Evolutionary conservation across 1,284 basidiomycete species (phyloP), one percentile per base, ranked within the genome.

Genomic region (Apiotrichum gamsii): DNA sequence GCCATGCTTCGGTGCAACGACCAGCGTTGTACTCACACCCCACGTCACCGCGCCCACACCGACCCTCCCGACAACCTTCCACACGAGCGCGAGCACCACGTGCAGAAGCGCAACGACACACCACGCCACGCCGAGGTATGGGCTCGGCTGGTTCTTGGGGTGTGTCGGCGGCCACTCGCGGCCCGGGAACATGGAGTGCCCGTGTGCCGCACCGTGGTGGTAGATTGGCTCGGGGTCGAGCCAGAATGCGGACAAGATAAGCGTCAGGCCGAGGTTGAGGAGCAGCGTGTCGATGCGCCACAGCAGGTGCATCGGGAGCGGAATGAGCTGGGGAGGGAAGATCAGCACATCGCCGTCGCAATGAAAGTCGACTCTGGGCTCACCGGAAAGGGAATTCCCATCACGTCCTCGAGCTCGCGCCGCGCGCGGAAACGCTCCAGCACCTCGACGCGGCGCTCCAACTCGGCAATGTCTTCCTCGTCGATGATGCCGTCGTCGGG

Each of bases 261-360:
- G 58, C n/a, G 72, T 73, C 3, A 73, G 54, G 23, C 72, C 72
- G n/a, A 73, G 65, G 49, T 72, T 73, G 46, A 73, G 61, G 1
- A 73, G 61, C 4, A 73, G 61, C 32, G 70, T 69, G 45, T 73
- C 72, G 25, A 73, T 56, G 34, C 72, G 60, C 71, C 71, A 72
- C 5, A 72, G 58, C 3, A 71, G 53, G 43, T 72, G 71, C 10
- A 72, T 58, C 1, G 69, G 58, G 47, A 72, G 59, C 0, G 69
- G 67, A 35, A 72, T 72, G 48, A 61, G 67, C 69, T 71, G 56
- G 3, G 19, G 20, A 40, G 10, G 42, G 50, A n/a, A n/a, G n/a
- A n/a, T n/a, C n/a, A n/a, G n/a, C n/a, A n/a, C n/a, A n/a, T 45
- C 21, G 41, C 46, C 14, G 33, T 34, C 13, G 33, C 8, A 19